These are phyloP conservation scores for Macrophomina phaseolina DNA, from an alignment of 2,329 filamentous ascomycete genomes.

Conservation along the genomic window DNA sequence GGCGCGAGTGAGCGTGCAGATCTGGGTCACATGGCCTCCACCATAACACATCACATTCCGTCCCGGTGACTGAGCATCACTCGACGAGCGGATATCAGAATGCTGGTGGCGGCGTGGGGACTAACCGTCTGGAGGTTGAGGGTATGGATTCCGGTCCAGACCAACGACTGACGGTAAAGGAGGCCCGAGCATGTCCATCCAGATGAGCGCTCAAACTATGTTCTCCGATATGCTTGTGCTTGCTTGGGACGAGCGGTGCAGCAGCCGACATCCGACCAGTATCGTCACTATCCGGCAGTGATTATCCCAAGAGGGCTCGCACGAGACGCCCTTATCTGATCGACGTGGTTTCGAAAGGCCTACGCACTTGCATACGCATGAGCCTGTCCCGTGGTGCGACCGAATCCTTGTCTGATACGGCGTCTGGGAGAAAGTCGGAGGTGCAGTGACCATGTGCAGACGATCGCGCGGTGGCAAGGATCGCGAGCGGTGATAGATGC, in stretches of 20 bases:
- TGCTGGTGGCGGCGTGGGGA: not conserved
- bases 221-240: too few relatives aligned
- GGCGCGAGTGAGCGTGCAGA: not conserved
- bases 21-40: slow-evolving; percentile 4
- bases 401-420: not conserved
- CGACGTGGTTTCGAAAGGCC: not conserved
- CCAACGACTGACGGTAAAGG: too few relatives aligned
- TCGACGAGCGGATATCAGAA: not conserved
- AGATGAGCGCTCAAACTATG: too few relatives aligned
- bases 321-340: not conserved
- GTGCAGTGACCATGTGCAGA: not conserved
- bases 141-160: not conserved
- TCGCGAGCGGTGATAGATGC: not conserved
- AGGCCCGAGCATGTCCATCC: too few relatives aligned
- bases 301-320: not conserved
- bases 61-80: not conserved
- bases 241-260: too few relatives aligned
- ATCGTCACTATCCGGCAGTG: too few relatives aligned
- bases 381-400: not conserved
- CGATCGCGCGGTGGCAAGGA: not conserved
- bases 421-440: slow-evolving; percentile 6
- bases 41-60: not conserved
- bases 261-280: too few relatives aligned
- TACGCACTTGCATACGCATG: not conserved
- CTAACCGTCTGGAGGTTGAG: not conserved